phyloP scores from a whole-genome alignment of 2,329 filamentous ascomycete species.

The Cladosporium sp. region DNA sequence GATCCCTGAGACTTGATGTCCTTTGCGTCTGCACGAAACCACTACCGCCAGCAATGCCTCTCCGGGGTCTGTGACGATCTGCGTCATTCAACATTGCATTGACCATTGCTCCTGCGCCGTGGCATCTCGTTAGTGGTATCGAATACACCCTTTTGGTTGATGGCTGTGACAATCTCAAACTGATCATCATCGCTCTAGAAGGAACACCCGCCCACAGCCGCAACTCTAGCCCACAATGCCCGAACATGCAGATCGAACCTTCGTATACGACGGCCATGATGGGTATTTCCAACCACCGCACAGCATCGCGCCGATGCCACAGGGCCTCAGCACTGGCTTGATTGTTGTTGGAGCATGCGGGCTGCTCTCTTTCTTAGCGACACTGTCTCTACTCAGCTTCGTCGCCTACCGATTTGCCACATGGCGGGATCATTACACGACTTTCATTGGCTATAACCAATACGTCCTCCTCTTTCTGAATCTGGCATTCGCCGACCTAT shows the following conservation, averaged over 20 bases:
- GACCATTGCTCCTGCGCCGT: neutral
- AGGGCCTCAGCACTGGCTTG: constrained; percentile 9
- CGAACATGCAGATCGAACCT: neutral
- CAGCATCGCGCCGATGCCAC: constrained; percentile 13
- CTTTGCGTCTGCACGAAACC: neutral
- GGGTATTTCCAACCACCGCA: constrained; percentile 19
- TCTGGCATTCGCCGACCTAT: constrained; percentile 68
- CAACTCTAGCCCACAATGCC: neutral
- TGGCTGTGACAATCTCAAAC: neutral
- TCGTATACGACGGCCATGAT: constrained; percentile 8
- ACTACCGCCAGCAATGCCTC: neutral
- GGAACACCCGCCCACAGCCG: neutral
- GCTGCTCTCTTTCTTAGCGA: constrained; percentile 19
- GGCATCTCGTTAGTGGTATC: neutral
- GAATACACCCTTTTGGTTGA: neutral
- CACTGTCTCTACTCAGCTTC: constrained; percentile 36
- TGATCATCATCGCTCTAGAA: neutral
- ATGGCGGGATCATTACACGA: constrained; percentile 37
- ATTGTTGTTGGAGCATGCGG: constrained; percentile 18
- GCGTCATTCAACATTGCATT: neutral
- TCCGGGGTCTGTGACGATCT: neutral
- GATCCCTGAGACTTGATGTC: neutral
- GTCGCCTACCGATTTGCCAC: constrained; percentile 35
- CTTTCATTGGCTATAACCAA: constrained; percentile 55
- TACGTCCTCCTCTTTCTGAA: constrained; percentile 71